Percentiles rank a stretch among this genome's conserved stretches.
Conservation (phyloP, 371 early-diverging fungal species). For the Lichtheimia ramosa region DNA sequence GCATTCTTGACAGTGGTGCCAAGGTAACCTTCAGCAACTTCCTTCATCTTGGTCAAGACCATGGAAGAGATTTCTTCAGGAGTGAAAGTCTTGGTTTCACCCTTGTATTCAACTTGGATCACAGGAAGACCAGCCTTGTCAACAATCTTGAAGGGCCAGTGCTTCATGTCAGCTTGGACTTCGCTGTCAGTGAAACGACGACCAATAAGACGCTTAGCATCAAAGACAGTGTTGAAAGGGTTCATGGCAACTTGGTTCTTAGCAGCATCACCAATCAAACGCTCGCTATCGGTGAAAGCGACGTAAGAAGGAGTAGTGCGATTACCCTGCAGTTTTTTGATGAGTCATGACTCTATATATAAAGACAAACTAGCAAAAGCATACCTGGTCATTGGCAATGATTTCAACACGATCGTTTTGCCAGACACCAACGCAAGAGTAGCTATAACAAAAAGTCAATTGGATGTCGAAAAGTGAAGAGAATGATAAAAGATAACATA, state of each 20-base stretch:
- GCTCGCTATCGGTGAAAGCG: slow-evolving; percentile 89
- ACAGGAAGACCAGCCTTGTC: slow-evolving; percentile 72
- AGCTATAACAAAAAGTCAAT: slow-evolving; percentile 24
- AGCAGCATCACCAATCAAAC: slow-evolving; percentile 94
- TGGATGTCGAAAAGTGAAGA: too few species aligned
- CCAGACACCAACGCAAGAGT: slow-evolving; percentile 98
- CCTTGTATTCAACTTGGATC: slow-evolving; percentile 80
- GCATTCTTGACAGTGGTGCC: slow-evolving; percentile 83
- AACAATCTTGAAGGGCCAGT: slow-evolving; percentile 86
- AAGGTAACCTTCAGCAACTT: slow-evolving; percentile 86
- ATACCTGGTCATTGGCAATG: slow-evolving; percentile 91
- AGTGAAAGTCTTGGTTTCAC: slow-evolving; percentile 81
- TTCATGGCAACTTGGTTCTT: slow-evolving; percentile 89
- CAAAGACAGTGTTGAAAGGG: slow-evolving; percentile 89
- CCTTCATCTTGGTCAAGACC: slow-evolving; percentile 92
- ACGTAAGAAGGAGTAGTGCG: slow-evolving; percentile 96
- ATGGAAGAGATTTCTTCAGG: slow-evolving; percentile 93
- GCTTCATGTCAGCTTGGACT: slow-evolving; percentile 89
- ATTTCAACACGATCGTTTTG: slow-evolving; percentile 96
- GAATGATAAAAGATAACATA: background rate
- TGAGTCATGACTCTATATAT: too few species aligned
- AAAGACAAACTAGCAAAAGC: background rate
- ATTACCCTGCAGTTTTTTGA: slow-evolving; percentile 61
- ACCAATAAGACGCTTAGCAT: slow-evolving; percentile 96
- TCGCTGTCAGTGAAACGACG: slow-evolving; percentile 88